Evolutionary conservation across 192 early-diverging fungal species (phyloP), one percentile per base, ranked within the genome.

Genomic region (Rhizophagus sp.): DNA sequence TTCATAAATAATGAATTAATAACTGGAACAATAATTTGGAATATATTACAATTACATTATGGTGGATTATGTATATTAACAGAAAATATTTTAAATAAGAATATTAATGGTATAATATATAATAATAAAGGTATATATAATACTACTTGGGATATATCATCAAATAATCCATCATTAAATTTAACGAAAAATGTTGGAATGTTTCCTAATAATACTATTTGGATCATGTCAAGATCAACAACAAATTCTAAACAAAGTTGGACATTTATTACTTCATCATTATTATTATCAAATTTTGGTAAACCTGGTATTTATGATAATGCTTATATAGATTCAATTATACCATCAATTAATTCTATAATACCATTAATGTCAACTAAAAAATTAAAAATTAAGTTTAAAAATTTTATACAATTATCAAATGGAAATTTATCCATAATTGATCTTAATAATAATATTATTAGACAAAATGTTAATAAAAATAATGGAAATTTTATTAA

Each of bases 151-250:
- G n/a, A 39, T 9, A 39, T 70, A n/a, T 30, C 68, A 11, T 13
- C 7, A 0, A 41, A 30, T 30, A 30, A 19, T 70, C 39, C 39
- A 41, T n/a, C 44, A 22, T 57, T 22, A 44, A 19, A 10, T 44
- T 70, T 44, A 13, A 70, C 68, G 13, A 15, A 41, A 39, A 19
- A 19, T n/a, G 41, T 47, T n/a, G 68, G 68, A 8, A 5, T 70
- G 3, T 70, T 70, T 47, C 39, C 39, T 24, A 70, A 70, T n/a
- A 70, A 70, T 39, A 70, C 68, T 8, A 22, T 70, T 22, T 70
- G 68, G 68, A 39, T n/a, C 4, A 70, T 70, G 6, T 2, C 68
- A n/a, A 41, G 4, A 44, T n/a, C 22, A 11, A 6, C 39, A 9
- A 41, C 67, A 22, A 39, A 11, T 39, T 10, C 12, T 24, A 1